Evolutionary conservation across 2,329 filamentous ascomycete genomes (phyloP), one percentile per base, ranked within the genome.

Genomic region (Epichloe elymi): DNA sequence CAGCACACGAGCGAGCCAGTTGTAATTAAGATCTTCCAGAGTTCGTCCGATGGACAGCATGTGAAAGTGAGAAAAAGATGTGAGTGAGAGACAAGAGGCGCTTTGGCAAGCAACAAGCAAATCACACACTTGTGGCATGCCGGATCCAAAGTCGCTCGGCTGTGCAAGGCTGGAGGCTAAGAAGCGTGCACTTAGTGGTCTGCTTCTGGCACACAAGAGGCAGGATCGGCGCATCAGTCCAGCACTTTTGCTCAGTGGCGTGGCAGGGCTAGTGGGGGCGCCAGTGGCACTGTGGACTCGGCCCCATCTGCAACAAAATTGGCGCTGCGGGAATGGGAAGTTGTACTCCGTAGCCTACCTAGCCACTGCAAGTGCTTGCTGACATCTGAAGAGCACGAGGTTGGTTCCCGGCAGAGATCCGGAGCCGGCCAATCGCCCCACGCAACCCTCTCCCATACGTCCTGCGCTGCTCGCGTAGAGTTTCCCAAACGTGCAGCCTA

Each of bases 311-410:
- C 47, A 26, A 5, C 47, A 38, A 23, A 17, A 8, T 17, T 42
- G 35, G 15, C 41, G 43, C 17, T 41, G 42, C 36, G 42, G n/a
- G 15, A 41, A 37, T 14, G 14, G 15, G 11, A 41, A 41, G 39
- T 40, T 33, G 42, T 26, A 10, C 15, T 37, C 36, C 15, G 36
- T 15, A 1, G 36, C 36, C 11, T 14, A 15, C 11, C 11, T 36
- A 43, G 33, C 40, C 39, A 36, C 38, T 30, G 26, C 26, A 30
- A 8, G 26, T 30, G 37, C 20, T 23, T 42, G 45, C 45, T 53
- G 45, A 51, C 48, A 48, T 38, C 19, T 51, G 51, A 44, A 30
- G 33, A 44, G 48, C 48, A 51, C 51, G 48, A 41, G 48, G 46
- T 49, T 39, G 47, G 46, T 14, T 26, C 37, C 19, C 48, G 44